Conservation (phyloP, 192 early-diverging fungal genomes). For the Backusella mclennaniae region DNA sequence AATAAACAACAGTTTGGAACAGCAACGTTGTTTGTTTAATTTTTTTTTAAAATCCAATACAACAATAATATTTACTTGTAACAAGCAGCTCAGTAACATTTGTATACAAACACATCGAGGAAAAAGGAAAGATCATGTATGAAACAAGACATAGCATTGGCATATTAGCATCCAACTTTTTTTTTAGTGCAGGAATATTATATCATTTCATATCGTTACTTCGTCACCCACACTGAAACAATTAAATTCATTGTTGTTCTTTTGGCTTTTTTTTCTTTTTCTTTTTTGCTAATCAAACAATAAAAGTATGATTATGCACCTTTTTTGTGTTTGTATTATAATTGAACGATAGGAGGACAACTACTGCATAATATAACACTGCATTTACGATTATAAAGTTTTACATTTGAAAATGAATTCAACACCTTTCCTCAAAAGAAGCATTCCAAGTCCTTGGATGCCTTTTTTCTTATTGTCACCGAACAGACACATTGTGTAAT, state of each 20-base stretch:
- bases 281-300: neutral
- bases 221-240: neutral
- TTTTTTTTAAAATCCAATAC: neutral
- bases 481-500: neutral
- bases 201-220: neutral
- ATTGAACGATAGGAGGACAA: neutral
- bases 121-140: neutral
- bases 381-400: neutral
- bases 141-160: neutral
- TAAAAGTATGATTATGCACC: neutral
- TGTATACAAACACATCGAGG: neutral
- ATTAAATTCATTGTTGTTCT: neutral
- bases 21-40: neutral
- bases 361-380: neutral
- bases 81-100: neutral
- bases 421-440: neutral
- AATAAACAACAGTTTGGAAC: neutral
- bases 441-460: neutral
- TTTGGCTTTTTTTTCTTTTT: neutral
- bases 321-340: neutral
- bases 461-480: neutral
- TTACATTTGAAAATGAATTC: neutral
- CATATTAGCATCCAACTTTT: neutral
- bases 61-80: neutral
- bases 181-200: neutral